Evolutionary conservation across 176 grass and related monocot genomes (phyloP), one percentile per base, ranked within the genome.

Genomic region (Lolium multiflorum): DNA sequence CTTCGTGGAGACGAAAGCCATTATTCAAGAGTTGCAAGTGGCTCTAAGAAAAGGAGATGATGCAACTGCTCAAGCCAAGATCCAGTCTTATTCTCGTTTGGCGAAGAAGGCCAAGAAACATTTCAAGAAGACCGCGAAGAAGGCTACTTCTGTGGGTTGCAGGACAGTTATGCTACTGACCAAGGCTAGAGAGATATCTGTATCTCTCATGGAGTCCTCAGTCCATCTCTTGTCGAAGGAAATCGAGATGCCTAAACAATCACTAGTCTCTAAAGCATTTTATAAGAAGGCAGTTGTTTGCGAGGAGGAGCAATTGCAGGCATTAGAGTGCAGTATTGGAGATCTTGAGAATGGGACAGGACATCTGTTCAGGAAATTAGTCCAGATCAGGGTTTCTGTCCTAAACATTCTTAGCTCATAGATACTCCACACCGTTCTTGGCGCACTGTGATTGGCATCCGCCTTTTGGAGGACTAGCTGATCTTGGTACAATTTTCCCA

Each of bases 341-440:
- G 87, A 57, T 24, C 80, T 89, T 18, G 75, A 87, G 67, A 90
- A 60, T 26, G 54, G 41, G 78, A 21, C 24, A 84, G 85, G 21
- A 50, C 61, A 62, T 56, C 31, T 90, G 41, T 90, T 93, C 80
- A 79, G 85, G 80, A 81, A 80, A 84, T 17, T 90, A 39, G 84
- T 93, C 81, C 84, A 72, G 74, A 84, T 69, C 67, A 90, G 84
- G 84, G 91, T 90, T 21, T 87, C 84, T 47, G 57, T 90, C 47
- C 80, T 89, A 21, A 87, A 85, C 74, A 37, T 60, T 48, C 81
- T 85, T 69, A 88, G 68, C 86, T 85, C 63, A n/a, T 77, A 85
- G 59, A 77, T 67, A 26, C 28, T 64, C 46, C 39, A 49, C 25
- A 25, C 11, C 61, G 22, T 38, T 73, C 41, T 11, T 56, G 54